Conservation (phyloP, 1,284 basidiomycete genomes). For the Heterobasidion parviporum region DNA sequence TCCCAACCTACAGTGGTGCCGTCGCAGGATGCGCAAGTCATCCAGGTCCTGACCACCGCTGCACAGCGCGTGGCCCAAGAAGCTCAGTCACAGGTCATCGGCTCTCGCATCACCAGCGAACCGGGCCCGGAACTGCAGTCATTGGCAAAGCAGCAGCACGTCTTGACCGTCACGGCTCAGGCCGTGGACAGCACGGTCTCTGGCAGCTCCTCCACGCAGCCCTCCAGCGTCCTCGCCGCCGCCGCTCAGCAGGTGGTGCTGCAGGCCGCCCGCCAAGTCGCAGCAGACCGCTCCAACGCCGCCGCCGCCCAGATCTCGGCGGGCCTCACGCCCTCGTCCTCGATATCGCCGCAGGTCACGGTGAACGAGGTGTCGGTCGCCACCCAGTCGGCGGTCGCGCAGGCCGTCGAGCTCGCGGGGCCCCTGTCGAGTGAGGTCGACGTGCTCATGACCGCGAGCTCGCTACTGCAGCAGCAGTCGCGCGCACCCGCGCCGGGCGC, state of each 20-base stretch:
- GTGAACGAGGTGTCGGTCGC: slow-evolving; percentile 71
- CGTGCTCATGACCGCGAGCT: slow-evolving; percentile 58
- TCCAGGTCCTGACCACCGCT: slow-evolving; percentile 65
- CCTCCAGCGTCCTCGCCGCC: slow-evolving; percentile 44
- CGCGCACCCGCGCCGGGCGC: slow-evolving; percentile 11
- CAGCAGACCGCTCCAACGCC: slow-evolving; percentile 40
- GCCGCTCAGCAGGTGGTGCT: slow-evolving; percentile 74
- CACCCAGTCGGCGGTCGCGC: slow-evolving; percentile 64
- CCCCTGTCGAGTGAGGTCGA: slow-evolving; percentile 57
- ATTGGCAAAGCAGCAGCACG: slow-evolving; percentile 71
- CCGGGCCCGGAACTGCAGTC: slow-evolving; percentile 47
- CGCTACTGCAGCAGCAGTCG: slow-evolving; percentile 40
- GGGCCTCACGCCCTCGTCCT: slow-evolving; percentile 27
- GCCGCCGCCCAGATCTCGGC: slow-evolving; percentile 30
- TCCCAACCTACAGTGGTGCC: slow-evolving; percentile 20
- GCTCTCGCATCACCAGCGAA: slow-evolving; percentile 36
- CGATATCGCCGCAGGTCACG: slow-evolving; percentile 52
- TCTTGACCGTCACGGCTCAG: slow-evolving; percentile 67
- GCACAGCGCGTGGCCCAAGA: slow-evolving; percentile 69
- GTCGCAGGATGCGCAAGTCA: slow-evolving; percentile 52
- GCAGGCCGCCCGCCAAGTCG: slow-evolving; percentile 66
- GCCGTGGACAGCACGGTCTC: slow-evolving; percentile 63
- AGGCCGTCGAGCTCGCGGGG: slow-evolving; percentile 58
- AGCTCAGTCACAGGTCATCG: slow-evolving; percentile 57
- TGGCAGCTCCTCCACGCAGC: slow-evolving; percentile 29